Base-by-base conservation (phyloP, 164 flowering plant genomes). In the Umbellularia californica region DNA sequence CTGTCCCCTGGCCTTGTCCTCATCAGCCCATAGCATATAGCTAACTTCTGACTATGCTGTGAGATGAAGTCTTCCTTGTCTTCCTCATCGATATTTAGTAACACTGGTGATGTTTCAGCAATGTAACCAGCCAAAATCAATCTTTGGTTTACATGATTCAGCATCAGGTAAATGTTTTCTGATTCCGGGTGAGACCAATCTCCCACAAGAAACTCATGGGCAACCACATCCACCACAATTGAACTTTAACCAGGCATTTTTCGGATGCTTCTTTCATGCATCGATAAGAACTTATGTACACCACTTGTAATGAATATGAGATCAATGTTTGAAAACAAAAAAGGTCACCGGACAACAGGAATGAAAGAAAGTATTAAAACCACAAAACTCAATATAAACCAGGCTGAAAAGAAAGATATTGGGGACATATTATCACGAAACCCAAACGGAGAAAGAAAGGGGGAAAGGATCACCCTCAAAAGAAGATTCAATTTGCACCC, bases 161-260 rank as follows among this genome's bases (percentile, higher is more conserved):
- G 60, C 77, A 75, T 62, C 58, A 52, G 14, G 47, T 50, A 65
- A 47, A 50, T 55, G 60, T 20, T 55, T 20, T 55, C 60, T 55
- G 60, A 33, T 58, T 72, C 74, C 3, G 74, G 74, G 50, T 72
- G 74, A 58, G 74, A 72, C 28, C 33, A 51, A 58, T 62, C 70
- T 67, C 71, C 64, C 0, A 66, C 76, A 2, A 68, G 76, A 68
- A 74, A 74, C 65, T 74, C 71, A 58, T 67, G 70, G 19, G 71
- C 27, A 74, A 69, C 27, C 50, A 64, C 73, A 62, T 62, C 72
- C 20, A 66, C 64, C n/a, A 65, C 24, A 30, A 75, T 69, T 3
- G 58, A 75, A 58, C 71, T 75, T 58, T 68, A 75, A 28, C 77
- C 74, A 14, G 72, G 77, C 41, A 20, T 69, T 58, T 75, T 68